A percentile compares a stretch with the other conserved stretches of the same genome.
These are phyloP conservation scores for Shiraia sp. DNA, from an alignment of 2,329 filamentous ascomycete species.

Conservation along the genomic window DNA sequence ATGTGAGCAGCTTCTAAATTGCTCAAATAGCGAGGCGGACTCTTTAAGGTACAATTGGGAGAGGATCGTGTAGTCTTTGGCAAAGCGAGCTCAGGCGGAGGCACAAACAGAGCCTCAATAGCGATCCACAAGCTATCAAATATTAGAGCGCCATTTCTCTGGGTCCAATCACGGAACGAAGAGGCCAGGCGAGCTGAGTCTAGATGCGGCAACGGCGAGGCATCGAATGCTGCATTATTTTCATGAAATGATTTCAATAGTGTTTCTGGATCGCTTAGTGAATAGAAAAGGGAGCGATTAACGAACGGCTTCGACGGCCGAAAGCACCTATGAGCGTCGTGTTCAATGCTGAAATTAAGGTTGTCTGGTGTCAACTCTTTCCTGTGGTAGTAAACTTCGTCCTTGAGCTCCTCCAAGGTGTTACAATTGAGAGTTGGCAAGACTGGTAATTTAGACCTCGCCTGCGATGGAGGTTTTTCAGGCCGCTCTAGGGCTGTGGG, in stretches of 20 bases:
- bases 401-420: slow-evolving; percentile 35
- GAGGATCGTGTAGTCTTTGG: slow-evolving; percentile 24
- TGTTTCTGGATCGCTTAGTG: slow-evolving; percentile 35
- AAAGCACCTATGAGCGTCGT: slow-evolving; percentile 17
- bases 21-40: slow-evolving; percentile 25
- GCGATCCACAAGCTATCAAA: slow-evolving; percentile 43
- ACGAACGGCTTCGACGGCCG: slow-evolving; percentile 26
- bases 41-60: no score
- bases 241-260: slow-evolving; percentile 42
- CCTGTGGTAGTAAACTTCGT: slow-evolving; percentile 19
- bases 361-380: slow-evolving; percentile 11
- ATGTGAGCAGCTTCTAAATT: slow-evolving; percentile 47
- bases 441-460: slow-evolving; percentile 14
- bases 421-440: slow-evolving; percentile 30
- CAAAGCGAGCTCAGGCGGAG: slow-evolving; percentile 37
- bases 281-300: slow-evolving; percentile 40
- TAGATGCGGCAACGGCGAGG: slow-evolving; percentile 42
- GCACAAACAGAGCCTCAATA: slow-evolving; percentile 37
- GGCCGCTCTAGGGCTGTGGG: neutral
- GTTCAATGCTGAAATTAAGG: slow-evolving; percentile 22
- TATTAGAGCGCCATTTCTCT: slow-evolving; percentile 38
- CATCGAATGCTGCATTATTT: slow-evolving; percentile 18
- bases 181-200: slow-evolving; percentile 33
- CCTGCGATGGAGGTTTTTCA: neutral
- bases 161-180: slow-evolving; percentile 41